These are phyloP conservation scores for Thalassiosira mediterranea DNA, from an alignment of 352 stramenopile genomes.

Conservation along the genomic window DNA sequence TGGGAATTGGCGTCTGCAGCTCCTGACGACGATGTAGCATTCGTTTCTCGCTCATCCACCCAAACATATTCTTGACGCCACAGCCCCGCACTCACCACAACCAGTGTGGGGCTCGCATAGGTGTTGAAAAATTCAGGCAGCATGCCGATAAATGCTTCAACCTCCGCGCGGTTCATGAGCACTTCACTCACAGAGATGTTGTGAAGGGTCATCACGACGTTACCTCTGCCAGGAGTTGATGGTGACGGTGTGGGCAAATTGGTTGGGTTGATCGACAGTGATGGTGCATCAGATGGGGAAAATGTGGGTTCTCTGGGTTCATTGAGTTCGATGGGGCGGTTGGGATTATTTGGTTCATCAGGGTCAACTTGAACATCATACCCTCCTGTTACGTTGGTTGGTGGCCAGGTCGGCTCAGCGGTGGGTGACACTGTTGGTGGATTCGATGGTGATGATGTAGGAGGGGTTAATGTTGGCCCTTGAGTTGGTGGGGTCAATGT, in stretches of 20 bases:
- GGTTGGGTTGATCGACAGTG: neutral
- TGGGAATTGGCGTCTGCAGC: neutral
- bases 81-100: neutral
- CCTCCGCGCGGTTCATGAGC: neutral
- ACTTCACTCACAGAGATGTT: neutral
- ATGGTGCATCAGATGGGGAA: conserved; percentile 1
- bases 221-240: neutral
- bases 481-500: neutral
- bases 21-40: neutral
- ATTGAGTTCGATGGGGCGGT: neutral
- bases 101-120: neutral
- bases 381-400: no score
- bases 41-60: neutral
- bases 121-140: neutral
- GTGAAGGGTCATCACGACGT: conserved; percentile 2
- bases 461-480: neutral
- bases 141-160: neutral
- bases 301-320: no score
- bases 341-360: no score
- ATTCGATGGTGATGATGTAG: neutral
- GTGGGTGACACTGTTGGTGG: neutral
- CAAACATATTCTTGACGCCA: conserved; percentile 3
- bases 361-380: no score
- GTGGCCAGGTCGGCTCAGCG: no score
- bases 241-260: neutral